Percentiles rank a stretch among this genome's conserved stretches.
Conservation (phyloP, 129 eudicot species). For the Flaveria bidentis region DNA sequence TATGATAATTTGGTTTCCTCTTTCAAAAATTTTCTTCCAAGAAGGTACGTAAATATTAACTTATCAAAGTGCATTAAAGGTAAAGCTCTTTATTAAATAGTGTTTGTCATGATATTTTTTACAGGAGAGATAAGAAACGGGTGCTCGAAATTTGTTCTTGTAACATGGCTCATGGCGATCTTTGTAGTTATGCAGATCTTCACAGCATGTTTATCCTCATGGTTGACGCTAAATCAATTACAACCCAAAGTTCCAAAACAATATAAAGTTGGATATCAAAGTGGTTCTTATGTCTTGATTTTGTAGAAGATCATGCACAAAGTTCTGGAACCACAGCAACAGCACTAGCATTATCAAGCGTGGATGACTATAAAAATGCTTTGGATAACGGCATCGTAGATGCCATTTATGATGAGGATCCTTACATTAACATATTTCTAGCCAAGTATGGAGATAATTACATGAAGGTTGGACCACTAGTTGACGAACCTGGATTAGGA, state of each 20-base stretch:
- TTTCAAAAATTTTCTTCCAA: conserved; percentile 15
- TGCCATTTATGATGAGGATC: conserved; percentile 22
- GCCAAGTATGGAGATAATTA: conserved; percentile 22
- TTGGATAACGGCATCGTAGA: conserved; percentile 14
- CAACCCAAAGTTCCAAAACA: conserved; percentile 20
- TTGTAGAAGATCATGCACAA: neutral
- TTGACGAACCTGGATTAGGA: conserved; percentile 22
- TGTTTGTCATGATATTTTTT: neutral
- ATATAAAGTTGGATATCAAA: conserved; percentile 20
- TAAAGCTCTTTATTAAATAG: neutral
- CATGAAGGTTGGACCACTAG: conserved; percentile 28
- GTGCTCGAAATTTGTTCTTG: conserved; percentile 27
- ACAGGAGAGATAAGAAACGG: conserved; percentile 23
- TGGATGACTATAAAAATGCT: conserved; percentile 10
- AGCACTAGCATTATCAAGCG: conserved; percentile 9
- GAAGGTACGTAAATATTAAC: conserved; percentile 9
- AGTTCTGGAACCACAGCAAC: neutral
- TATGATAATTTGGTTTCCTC: conserved; percentile 26
- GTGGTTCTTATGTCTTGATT: conserved; percentile 18
- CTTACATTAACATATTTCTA: conserved; percentile 21
- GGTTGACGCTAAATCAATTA: conserved; percentile 21
- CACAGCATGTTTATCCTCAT: conserved; percentile 29
- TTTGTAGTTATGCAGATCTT: conserved; percentile 23
- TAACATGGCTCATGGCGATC: conserved; percentile 18
- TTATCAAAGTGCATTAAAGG: no score